Percentiles rank a stretch among this genome's conserved stretches.
Evolutionary conservation across 2,329 filamentous ascomycete species (phyloP).

Genomic region (Dactylellina drechsleri): DNA sequence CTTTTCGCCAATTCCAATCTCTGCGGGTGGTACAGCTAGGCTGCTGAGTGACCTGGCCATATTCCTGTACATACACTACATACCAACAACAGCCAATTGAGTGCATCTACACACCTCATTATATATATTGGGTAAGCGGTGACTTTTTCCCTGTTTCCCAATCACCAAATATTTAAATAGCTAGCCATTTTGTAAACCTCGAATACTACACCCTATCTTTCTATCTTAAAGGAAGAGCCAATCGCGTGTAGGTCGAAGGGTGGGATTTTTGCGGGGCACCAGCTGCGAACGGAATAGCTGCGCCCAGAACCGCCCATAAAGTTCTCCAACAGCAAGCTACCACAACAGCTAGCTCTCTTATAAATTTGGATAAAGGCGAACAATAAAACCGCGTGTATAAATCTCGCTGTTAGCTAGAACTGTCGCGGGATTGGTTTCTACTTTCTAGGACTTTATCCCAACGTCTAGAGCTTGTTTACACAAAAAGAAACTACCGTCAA

Average conservation of each 20-base stretch:
- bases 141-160: slow-evolving; percentile 10
- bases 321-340: slow-evolving; percentile 24
- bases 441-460: slow-evolving; percentile 2
- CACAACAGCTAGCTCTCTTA: background rate
- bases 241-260: background rate
- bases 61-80: background rate
- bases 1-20: slow-evolving; percentile 31
- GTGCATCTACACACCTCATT: background rate
- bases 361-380: too few relatives aligned
- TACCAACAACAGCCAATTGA: slow-evolving; percentile 8
- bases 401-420: background rate
- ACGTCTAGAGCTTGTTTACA: slow-evolving; percentile 20
- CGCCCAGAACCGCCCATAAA: slow-evolving; percentile 37
- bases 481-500: slow-evolving; percentile 32
- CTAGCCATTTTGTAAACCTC: too few relatives aligned
- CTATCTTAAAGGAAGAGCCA: too few relatives aligned
- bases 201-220: too few relatives aligned
- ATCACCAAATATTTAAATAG: background rate
- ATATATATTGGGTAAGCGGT: slow-evolving; percentile 25
- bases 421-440: background rate
- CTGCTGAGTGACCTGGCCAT: slow-evolving; percentile 18
- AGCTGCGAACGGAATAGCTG: slow-evolving; percentile 51
- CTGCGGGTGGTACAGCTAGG: slow-evolving; percentile 1
- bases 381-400: background rate
- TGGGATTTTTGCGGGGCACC: slow-evolving; percentile 30